These are phyloP conservation scores for Xerocomus tenax DNA, from an alignment of 1,284 basidiomycete species.

Conservation along the genomic window DNA sequence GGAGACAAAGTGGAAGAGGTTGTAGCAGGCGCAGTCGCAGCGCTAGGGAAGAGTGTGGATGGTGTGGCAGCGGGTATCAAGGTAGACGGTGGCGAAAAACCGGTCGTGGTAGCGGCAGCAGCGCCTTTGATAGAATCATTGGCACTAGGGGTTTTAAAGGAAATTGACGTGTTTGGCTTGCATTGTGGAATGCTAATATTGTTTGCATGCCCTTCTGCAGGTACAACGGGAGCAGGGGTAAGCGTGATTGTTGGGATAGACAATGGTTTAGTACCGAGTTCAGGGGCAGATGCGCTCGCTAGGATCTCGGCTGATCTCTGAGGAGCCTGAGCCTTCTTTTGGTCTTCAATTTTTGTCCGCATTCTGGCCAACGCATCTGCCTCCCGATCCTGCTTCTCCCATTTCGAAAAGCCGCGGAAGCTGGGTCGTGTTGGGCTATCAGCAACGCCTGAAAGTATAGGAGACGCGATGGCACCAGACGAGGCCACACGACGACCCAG, in stretches of 20 bases:
- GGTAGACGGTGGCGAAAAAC: constrained; percentile 13
- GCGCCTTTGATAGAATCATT: constrained; percentile 11
- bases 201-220: constrained; percentile 6
- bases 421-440: constrained; percentile 48
- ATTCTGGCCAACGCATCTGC: constrained; percentile 66
- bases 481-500: constrained; percentile 36
- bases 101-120: constrained; percentile 9
- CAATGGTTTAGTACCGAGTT: constrained; percentile 17
- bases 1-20: constrained; percentile 4
- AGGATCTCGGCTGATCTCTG: constrained; percentile 11
- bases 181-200: constrained; percentile 1
- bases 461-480: constrained; percentile 21
- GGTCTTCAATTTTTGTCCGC: constrained; percentile 41
- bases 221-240: constrained; percentile 21
- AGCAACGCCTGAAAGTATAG: constrained; percentile 31
- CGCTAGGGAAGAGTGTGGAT: constrained; percentile 7
- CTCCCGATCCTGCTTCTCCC: constrained; percentile 75
- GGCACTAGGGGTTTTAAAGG: constrained; percentile 8
- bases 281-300: constrained; percentile 23
- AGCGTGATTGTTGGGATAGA: constrained; percentile 26
- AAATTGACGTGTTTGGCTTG: constrained; percentile 15
- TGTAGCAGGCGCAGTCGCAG: background rate
- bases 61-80: constrained; percentile 7
- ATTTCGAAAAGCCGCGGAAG: constrained; percentile 57
- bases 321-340: constrained; percentile 30